Conservation (phyloP, 1,284 basidiomycete genomes). For the Xanthoconium separans region DNA sequence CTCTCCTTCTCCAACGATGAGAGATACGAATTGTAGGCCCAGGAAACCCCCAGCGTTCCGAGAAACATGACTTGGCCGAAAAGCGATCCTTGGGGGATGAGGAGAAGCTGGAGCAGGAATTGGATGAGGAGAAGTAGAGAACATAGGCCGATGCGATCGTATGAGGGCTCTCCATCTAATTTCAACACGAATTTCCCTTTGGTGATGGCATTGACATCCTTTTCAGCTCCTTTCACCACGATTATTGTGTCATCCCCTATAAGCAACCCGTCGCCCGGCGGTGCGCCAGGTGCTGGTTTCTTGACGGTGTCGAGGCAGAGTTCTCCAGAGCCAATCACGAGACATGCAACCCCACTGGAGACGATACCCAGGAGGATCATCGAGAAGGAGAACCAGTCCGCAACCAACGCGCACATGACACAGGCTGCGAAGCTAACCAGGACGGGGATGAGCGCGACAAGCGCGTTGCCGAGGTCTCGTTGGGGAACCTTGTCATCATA, state of each 20-base stretch:
- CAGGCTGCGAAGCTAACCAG: constrained; percentile 21
- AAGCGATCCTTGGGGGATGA: constrained; percentile 23
- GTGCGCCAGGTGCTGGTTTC: constrained; percentile 21
- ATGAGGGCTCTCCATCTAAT: constrained; percentile 18
- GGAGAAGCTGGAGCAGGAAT: constrained; percentile 30
- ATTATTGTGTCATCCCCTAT: constrained; percentile 21
- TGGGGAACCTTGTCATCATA: constrained; percentile 10
- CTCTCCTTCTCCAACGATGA: constrained; percentile 34
- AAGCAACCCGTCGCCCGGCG: constrained; percentile 27
- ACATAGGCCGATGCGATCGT: constrained; percentile 23
- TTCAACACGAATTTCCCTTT: constrained; percentile 25
- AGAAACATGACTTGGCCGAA: constrained; percentile 36
- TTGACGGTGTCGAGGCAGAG: constrained; percentile 13
- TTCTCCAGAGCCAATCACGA: constrained; percentile 31
- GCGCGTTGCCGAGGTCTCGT: constrained; percentile 3
- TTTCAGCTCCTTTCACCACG: constrained; percentile 29
- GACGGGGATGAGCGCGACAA: constrained; percentile 25
- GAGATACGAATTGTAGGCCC: constrained; percentile 33
- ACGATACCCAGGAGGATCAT: constrained; percentile 35
- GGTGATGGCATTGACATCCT: constrained; percentile 29
- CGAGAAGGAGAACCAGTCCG: constrained; percentile 29
- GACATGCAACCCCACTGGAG: constrained; percentile 27
- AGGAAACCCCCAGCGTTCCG: constrained; percentile 28
- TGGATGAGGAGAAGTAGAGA: constrained; percentile 31
- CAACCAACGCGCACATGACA: constrained; percentile 20